Evolutionary conservation across 768 basidiomycete genomes (phyloP), one percentile per base, ranked within the genome.

Genomic region (Chalciporus chontae): DNA sequence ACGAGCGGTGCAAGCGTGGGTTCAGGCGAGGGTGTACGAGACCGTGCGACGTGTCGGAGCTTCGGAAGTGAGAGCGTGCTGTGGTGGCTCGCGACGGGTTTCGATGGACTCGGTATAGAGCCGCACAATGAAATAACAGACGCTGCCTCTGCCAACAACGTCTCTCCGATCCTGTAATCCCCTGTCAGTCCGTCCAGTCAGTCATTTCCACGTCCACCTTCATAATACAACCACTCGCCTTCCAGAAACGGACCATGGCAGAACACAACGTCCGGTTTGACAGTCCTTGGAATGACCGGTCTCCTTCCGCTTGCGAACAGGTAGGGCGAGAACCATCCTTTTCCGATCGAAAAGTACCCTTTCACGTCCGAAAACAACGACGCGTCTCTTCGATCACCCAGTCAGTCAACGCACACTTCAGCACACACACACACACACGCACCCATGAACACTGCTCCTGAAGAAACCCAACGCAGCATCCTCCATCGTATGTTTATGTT

Each of bases 311-410:
- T 83, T 5, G 82, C 81, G 59, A 82, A 85, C 2, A 84, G 69
- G 59, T 84, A 83, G 0, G 82, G 82, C 11, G 76, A 79, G 65
- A 84, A 84, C 83, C 84, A 84, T 13, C 82, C 83, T 62, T 84
- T 83, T 64, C 81, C 78, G 4, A 80, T 68, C 3, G 80, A 73
- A 39, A 85, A 66, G 49, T 84, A 85, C 46, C 83, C 82, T 56
- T 77, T 83, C 17, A 86, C 78, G 8, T 72, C 69, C 32, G 83
- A 66, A 55, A 85, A 84, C 14, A 85, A 65, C 4, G 80, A 80
- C n/a, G 65, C 55, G 56, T 84, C 81, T 48, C 79, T 81, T 46
- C 13, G 44, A 53, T 27, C 29, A 53, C 29, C 43, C 34, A 43
- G 41, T 24, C 21, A 43, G n/a, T 18, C 19, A 21, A 39, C 29